A percentile compares a stretch with the other conserved stretches of the same genome.
phyloP scores from a whole-genome alignment of 768 basidiomycete species.

The Russula griseocarnosa region DNA sequence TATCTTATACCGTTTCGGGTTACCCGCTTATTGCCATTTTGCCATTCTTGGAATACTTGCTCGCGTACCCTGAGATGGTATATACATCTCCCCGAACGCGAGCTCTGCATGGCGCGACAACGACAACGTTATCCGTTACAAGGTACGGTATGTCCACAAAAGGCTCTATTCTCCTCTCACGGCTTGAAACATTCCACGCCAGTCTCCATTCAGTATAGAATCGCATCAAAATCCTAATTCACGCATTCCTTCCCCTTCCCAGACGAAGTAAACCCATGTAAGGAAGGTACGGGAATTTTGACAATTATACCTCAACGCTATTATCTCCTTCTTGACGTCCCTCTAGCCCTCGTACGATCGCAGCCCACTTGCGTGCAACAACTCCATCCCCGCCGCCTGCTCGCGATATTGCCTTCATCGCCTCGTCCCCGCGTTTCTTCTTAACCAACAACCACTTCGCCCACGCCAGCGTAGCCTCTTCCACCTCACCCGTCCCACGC shows the following conservation, averaged over 20 bases:
- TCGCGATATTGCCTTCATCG: conserved; percentile 38
- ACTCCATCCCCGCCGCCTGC: conserved; percentile 35
- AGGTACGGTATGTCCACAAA: not conserved
- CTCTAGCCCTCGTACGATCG: conserved; percentile 13
- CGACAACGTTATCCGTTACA: not conserved
- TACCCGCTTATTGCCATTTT: not conserved
- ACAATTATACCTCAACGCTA: not conserved
- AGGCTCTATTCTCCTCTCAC: not conserved
- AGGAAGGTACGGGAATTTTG: no score
- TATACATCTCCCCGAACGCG: not conserved
- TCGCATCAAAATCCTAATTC: no score
- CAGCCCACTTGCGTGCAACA: conserved; percentile 39
- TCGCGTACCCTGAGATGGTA: not conserved
- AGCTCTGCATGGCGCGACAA: not conserved
- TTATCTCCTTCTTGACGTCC: conserved; percentile 8
- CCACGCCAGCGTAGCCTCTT: conserved; percentile 43
- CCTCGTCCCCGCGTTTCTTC: conserved; percentile 32
- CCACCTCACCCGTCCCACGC: conserved; percentile 38
- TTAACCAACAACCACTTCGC: conserved; percentile 45
- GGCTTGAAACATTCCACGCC: no score
- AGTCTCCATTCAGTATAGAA: no score
- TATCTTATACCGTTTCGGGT: not conserved
- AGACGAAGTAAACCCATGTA: no score
- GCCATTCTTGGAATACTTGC: not conserved
- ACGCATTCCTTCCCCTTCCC: no score